Evolutionary conservation across 306 rosid genomes (phyloP), one percentile per base, ranked within the genome.

Genomic region (Geum urbanum): DNA sequence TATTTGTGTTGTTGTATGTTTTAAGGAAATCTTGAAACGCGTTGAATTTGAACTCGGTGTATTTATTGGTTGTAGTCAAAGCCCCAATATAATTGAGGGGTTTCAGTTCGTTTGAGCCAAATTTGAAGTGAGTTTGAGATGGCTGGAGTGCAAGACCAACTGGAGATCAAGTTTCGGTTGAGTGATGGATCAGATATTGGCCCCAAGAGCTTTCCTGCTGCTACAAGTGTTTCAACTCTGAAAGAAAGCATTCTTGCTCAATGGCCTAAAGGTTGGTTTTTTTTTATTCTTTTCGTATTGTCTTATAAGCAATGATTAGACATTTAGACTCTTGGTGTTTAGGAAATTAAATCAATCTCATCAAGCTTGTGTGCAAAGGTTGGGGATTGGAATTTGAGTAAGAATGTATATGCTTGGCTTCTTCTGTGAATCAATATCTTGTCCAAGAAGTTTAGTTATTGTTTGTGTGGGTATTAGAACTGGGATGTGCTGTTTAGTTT

Each of bases 151-250:
- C 96, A 85, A 81, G 90, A 87, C 76, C 91, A 89, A 57, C 75
- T 89, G 72, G 94, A 89, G 83, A 89, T 91, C 85, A 91, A 87
- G 82, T 91, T 91, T 81, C 76, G 85, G 72, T 76, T 91, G 81
- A 89, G 82, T 35, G 97, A 91, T 81, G 97, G 94, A 68, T 82
- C 96, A 0, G 94, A 89, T 87, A 91, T 91, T 54, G 96, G 97
- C 73, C 97, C 97, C 57, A 83, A 75, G 78, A 84, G 79, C 54
- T 91, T 81, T 84, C 81, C 96, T 74, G 75, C 88, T 77, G 91
- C 96, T 56, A 86, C 94, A 71, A 91, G 78, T 76, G 84, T 91
- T 75, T 84, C 85, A 57, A 82, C 83, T 48, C 76, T 91, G 85
- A 91, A 91, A 76, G 94, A 91, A 84, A 87, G 82, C 67, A 74